Conservation (phyloP, 2,329 filamentous ascomycete genomes). For the Fusarium lateritium region DNA sequence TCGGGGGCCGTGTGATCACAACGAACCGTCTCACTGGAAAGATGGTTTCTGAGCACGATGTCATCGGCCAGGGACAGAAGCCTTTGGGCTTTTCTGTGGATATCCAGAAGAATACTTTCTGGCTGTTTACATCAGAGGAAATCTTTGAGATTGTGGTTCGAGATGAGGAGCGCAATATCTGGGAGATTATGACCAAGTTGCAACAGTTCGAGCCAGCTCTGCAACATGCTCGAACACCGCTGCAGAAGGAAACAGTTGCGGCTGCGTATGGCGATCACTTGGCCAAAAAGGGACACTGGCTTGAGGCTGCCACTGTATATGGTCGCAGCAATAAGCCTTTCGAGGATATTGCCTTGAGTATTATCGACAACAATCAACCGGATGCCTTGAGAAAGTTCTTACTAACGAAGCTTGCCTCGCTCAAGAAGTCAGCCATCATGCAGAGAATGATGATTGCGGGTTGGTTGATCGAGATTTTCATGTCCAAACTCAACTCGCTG, state of each 20-base stretch:
- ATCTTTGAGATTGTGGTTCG: constrained; percentile 94
- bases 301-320: constrained; percentile 90
- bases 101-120: constrained; percentile 95
- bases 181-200: constrained; percentile 91
- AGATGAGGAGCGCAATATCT: constrained; percentile 92
- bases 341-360: constrained; percentile 91
- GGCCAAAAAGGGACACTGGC: constrained; percentile 83
- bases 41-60: constrained; percentile 88
- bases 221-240: constrained; percentile 82
- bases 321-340: constrained; percentile 97
- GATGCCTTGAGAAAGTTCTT: constrained; percentile 94
- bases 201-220: constrained; percentile 92
- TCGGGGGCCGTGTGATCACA: constrained; percentile 86
- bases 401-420: constrained; percentile 82
- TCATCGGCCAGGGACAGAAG: constrained; percentile 84
- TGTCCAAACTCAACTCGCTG: constrained; percentile 94
- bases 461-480: constrained; percentile 96
- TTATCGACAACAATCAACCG: constrained; percentile 91
- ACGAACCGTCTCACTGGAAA: constrained; percentile 89
- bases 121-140: constrained; percentile 91
- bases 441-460: constrained; percentile 95
- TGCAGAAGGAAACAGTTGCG: constrained; percentile 91
- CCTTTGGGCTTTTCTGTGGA: constrained; percentile 90
- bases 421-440: constrained; percentile 89
- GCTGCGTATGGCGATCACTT: constrained; percentile 93